Evolutionary conservation across 1,284 basidiomycete species (phyloP).

Genomic region (Macrocybe sp.): DNA sequence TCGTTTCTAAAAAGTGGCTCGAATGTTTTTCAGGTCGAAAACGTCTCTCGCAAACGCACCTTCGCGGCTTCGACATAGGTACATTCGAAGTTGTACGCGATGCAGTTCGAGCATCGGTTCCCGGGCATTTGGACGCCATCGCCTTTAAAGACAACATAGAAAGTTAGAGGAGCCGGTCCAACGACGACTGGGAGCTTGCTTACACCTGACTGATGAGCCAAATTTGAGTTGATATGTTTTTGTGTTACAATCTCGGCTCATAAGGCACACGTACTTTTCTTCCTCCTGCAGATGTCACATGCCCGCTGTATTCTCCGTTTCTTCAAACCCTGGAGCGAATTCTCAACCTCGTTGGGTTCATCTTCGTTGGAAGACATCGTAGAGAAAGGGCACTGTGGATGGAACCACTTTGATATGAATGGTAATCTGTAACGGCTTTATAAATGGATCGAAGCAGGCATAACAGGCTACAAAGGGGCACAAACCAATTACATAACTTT

Average conservation of each 20-base stretch:
- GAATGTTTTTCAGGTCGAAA: conserved; percentile 1
- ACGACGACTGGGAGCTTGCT: conserved; percentile 16
- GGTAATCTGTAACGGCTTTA: no score
- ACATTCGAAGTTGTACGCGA: conserved; percentile 68
- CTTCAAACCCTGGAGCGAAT: conserved; percentile 34
- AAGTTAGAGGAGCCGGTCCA: not conserved
- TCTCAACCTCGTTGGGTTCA: conserved; percentile 30
- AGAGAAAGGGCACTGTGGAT: conserved; percentile 1
- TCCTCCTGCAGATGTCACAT: conserved; percentile 70
- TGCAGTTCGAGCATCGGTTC: conserved; percentile 75
- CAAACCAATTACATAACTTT: no score
- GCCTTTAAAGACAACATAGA: conserved; percentile 27
- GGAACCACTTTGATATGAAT: no score
- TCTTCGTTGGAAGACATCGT: conserved; percentile 42
- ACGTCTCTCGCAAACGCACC: conserved; percentile 33
- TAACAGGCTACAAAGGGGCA: no score
- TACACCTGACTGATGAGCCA: conserved; percentile 45
- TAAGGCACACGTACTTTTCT: conserved; percentile 53
- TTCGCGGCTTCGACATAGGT: conserved; percentile 74
- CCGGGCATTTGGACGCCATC: conserved; percentile 62
- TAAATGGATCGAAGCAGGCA: no score
- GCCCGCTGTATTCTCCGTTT: conserved; percentile 69
- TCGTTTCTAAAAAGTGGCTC: conserved; percentile 49
- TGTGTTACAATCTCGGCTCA: conserved; percentile 3
- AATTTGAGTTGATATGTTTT: not conserved